Evolutionary conservation across 2,329 filamentous ascomycete genomes (phyloP), one percentile per base, ranked within the genome.

Genomic region (Pseudogymnoascus sp.): DNA sequence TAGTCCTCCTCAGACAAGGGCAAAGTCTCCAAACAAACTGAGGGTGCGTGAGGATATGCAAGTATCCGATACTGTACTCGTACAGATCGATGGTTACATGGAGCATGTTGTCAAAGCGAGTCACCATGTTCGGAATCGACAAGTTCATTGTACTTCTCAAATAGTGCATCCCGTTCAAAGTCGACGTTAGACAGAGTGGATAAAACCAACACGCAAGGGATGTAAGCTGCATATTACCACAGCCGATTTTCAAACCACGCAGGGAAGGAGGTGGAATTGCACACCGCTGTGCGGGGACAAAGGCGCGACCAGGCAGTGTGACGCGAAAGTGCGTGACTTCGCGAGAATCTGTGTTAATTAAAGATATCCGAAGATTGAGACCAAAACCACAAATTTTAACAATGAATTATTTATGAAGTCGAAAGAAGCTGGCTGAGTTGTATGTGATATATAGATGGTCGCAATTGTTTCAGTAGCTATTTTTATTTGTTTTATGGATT

Each of bases 241-340:
- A 56, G 16, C 24, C 1, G 29, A 56, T 33, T 56, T 33, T 21
- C 6, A 56, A 56, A 21, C 50, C 6, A 21, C 3, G 50, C 50
- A 21, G 4, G 29, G 50, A 19, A 35, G 11, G 50, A 35, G 13
- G 50, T 14, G 29, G 50, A 33, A 33, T 33, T 33, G 16, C 29
- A 33, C 50, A 56, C 50, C 50, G 50, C 50, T 33, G 10, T 56
- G 50, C 50, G 29, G 50, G 50, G 50, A 31, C 29, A 56, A 56
- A 56, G 50, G 29, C 6, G 29, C 50, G 29, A 33, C n/a, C 4
- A 33, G 10, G 50, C 29, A 33, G 50, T 33, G 50, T 8, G 50
- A 56, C 50, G 29, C 50, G 50, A 56, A 56, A 56, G 50, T 56
- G 50, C 50, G 50, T 33, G 50, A 56, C 50, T 21, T 19, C 29